phyloP scores from a whole-genome alignment of 2,329 filamentous ascomycete species.

The Xylaria digitata region DNA sequence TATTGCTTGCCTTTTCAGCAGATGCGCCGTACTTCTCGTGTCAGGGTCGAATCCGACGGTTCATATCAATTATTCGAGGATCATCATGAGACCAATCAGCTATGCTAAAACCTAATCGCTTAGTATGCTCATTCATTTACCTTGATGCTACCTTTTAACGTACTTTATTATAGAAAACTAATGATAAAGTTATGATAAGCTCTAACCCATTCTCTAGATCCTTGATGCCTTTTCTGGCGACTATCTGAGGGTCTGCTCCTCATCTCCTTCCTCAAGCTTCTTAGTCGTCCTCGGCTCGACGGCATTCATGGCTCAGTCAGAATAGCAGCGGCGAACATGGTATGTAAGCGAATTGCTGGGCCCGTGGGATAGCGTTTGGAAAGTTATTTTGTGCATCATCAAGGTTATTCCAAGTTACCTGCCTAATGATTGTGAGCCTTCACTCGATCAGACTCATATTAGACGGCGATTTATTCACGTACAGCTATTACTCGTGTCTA shows the following conservation, averaged over 20 bases:
- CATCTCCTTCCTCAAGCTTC: conserved; percentile 38
- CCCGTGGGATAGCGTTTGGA: conserved; percentile 43
- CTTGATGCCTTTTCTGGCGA: conserved; percentile 43
- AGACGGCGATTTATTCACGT: conserved; percentile 43
- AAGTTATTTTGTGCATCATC: conserved; percentile 38
- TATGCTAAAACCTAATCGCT: conserved; percentile 38
- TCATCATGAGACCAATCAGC: conserved; percentile 38
- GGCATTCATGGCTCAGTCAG: conserved; percentile 62
- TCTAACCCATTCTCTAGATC: conserved; percentile 47
- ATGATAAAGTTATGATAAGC: conserved; percentile 41
- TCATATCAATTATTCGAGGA: conserved; percentile 40
- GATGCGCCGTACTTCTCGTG: conserved; percentile 37
- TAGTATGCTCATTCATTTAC: conserved; percentile 36
- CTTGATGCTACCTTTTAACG: conserved; percentile 40
- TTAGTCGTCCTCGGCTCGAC: conserved; percentile 43
- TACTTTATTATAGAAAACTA: conserved; percentile 34
- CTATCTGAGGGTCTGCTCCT: conserved; percentile 32
- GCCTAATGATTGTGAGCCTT: conserved; percentile 29
- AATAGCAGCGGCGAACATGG: conserved; percentile 74
- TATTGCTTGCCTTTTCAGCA: conserved; percentile 23
- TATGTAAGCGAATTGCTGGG: conserved; percentile 67
- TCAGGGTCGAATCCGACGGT: conserved; percentile 35
- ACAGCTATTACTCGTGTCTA: conserved; percentile 45
- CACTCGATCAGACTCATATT: conserved; percentile 33
- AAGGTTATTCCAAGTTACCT: conserved; percentile 36